A percentile compares a stretch with the other conserved stretches of the same genome.
Evolutionary conservation across 2,329 filamentous ascomycete species (phyloP).

Genomic region (Trichoderma atrobrunneum): DNA sequence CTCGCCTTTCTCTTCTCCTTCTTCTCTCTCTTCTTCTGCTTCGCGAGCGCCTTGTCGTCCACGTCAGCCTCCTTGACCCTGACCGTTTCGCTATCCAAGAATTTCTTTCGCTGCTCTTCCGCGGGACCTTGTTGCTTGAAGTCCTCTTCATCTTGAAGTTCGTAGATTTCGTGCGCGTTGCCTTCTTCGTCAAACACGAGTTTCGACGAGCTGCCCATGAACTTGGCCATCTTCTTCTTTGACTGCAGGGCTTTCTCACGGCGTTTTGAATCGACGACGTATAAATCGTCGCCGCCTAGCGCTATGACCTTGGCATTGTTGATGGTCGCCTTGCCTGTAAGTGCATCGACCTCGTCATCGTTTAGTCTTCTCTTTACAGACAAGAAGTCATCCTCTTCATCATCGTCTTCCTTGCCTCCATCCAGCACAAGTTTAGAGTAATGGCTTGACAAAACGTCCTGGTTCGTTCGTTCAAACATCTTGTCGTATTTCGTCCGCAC

Average conservation of each 20-base stretch:
- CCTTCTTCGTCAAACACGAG: constrained; percentile 92
- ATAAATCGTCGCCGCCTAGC: constrained; percentile 66
- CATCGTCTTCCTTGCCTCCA: constrained; percentile 47
- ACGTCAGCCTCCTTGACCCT: constrained; percentile 73
- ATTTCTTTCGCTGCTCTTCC: constrained; percentile 71
- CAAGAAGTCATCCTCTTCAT: constrained; percentile 76
- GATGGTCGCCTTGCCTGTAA: constrained; percentile 43
- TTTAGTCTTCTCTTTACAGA: constrained; percentile 84
- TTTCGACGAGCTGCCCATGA: constrained; percentile 82
- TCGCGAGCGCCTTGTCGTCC: constrained; percentile 76
- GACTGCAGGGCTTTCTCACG: constrained; percentile 92
- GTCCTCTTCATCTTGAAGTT: constrained; percentile 79
- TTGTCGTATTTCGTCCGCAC: constrained; percentile 94
- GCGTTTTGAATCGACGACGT: constrained; percentile 90
- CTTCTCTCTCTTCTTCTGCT: constrained; percentile 76
- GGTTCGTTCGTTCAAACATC: constrained; percentile 97
- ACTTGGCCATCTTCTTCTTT: constrained; percentile 90
- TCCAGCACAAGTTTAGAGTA: constrained; percentile 79
- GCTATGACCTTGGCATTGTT: constrained; percentile 59
- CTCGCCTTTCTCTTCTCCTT: constrained; percentile 68
- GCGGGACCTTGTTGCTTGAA: constrained; percentile 75
- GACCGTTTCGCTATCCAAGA: constrained; percentile 71
- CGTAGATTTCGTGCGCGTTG: constrained; percentile 78
- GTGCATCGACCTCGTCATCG: constrained; percentile 60
- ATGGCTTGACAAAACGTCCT: constrained; percentile 91